Conservation (phyloP, 225 moss, liverwort and hornwort species). For the Sphagnum contortum region DNA sequence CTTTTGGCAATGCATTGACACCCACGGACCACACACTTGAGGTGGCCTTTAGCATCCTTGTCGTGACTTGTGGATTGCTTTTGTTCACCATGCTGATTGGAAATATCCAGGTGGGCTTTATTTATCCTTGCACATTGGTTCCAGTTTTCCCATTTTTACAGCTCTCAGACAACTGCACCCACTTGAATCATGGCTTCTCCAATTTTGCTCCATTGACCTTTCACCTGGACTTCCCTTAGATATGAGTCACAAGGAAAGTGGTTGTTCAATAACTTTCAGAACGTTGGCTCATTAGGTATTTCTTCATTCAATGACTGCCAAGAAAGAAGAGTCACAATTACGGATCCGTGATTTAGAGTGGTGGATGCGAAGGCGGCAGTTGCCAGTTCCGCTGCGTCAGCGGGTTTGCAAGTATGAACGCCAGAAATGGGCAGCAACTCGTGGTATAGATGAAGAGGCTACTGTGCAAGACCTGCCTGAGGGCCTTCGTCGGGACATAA, state of each 20-base stretch:
- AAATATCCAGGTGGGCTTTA: conserved; percentile 44
- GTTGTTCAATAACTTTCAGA: no score
- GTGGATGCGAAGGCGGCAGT: conserved; percentile 75
- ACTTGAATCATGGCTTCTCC: no score
- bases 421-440: conserved; percentile 61
- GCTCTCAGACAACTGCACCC: no score
- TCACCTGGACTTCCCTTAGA: no score
- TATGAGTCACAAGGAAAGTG: no score
- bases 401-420: conserved; percentile 58
- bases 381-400: conserved; percentile 38
- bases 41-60: conserved; percentile 48
- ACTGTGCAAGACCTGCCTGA: conserved; percentile 58
- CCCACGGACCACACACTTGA: conserved; percentile 58
- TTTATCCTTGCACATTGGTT: neutral
- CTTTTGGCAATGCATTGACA: conserved; percentile 68
- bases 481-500: conserved; percentile 63
- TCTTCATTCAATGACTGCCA: conserved; percentile 57
- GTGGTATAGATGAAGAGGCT: conserved; percentile 59
- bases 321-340: conserved; percentile 67
- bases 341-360: conserved; percentile 64
- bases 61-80: conserved; percentile 57
- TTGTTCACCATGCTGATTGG: conserved; percentile 72
- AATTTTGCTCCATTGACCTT: no score
- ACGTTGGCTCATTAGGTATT: conserved; percentile 30
- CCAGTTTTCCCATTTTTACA: no score